Percentiles rank a stretch among this genome's conserved stretches.
Conservation (phyloP, 495 filamentous ascomycete genomes). For the Penicillium pancosmium region DNA sequence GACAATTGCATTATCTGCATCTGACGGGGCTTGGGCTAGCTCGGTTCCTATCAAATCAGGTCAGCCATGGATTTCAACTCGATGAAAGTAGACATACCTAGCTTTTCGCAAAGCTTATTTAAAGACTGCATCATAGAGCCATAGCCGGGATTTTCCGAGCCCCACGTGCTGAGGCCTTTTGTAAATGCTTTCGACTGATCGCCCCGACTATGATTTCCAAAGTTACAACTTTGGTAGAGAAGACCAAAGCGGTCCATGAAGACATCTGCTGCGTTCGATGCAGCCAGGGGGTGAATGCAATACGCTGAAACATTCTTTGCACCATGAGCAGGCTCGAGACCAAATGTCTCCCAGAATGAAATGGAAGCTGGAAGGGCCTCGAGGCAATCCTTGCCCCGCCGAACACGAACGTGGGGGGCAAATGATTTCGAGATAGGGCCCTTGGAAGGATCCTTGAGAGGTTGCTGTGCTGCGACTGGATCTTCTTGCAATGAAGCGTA, state of each 20-base stretch:
- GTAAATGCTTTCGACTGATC: conserved; percentile 52
- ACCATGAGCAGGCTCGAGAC: conserved; percentile 76
- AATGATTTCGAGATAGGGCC: conserved; percentile 40
- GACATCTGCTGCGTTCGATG: conserved; percentile 58
- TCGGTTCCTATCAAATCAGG: conserved; percentile 33
- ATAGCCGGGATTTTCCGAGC: conserved; percentile 36
- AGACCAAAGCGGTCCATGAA: conserved; percentile 75
- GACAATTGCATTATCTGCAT: conserved; percentile 73
- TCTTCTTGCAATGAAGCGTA: conserved; percentile 43
- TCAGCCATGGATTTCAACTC: conserved; percentile 25
- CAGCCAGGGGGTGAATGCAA: conserved; percentile 73
- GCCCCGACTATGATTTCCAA: conserved; percentile 70
- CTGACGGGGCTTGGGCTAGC: conserved; percentile 47
- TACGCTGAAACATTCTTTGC: conserved; percentile 77
- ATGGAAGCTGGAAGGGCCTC: conserved; percentile 80
- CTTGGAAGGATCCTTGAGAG: conserved; percentile 33
- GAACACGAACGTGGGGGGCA: conserved; percentile 75
- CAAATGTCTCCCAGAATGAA: conserved; percentile 88
- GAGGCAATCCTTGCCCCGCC: conserved; percentile 70
- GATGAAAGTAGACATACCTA: conserved; percentile 38
- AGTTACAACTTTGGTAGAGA: conserved; percentile 76
- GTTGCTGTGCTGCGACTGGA: conserved; percentile 16
- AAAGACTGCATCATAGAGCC: conserved; percentile 41
- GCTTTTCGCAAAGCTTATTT: conserved; percentile 41
- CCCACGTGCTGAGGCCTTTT: conserved; percentile 62